Evolutionary conservation across 257 asterid genomes (phyloP), one percentile per base, ranked within the genome.

Genomic region (Salvia splendens): DNA sequence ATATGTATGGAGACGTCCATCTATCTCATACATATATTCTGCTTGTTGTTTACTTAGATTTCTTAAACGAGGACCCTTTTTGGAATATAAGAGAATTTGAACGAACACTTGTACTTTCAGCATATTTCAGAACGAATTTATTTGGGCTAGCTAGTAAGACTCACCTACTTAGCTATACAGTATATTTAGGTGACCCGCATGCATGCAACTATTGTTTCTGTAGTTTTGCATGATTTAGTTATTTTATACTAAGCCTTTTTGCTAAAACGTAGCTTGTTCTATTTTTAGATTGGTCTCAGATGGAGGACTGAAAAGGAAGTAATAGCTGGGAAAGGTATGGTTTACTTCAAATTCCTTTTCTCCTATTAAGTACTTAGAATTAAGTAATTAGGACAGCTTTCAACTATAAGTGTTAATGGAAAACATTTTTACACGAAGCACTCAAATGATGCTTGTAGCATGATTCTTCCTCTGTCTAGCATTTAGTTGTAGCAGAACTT

Each of bases 221-320:
- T 12, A 61, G 12, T 24, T 50, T 64, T 53, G 6, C 66, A 47
- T 35, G 12, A 51, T 48, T 53, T 46, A 17, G 62, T 59, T 59
- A 43, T 28, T 30, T 72, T 15, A 17, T 67, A 8, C 33, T 12
- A 3, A 47, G 9, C 32, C 3, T 45, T 68, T 36, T 52, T 69
- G 58, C 76, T 74, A 24, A 73, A 65, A 65, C 40, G 17, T 53
- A 43, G 65, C 5, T 10, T 70, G 54, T 30, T 72, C 62, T 69
- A 53, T 17, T 72, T 49, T 52, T 68, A 91, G 97, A 85, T 94
- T 91, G 99, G 99, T 69, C 89, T 94, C 72, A 87, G 99, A 82
- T 94, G 99, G 99, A 91, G 99, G 84, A 83, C 89, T 6, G 96
- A 88, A 73, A 94, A 91, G 84, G 99, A 94, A 87, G 99, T 94